Percentiles rank a stretch among this genome's conserved stretches.
Conservation (phyloP, 345 rosid genomes). For the Pseudoturritis turrita region DNA sequence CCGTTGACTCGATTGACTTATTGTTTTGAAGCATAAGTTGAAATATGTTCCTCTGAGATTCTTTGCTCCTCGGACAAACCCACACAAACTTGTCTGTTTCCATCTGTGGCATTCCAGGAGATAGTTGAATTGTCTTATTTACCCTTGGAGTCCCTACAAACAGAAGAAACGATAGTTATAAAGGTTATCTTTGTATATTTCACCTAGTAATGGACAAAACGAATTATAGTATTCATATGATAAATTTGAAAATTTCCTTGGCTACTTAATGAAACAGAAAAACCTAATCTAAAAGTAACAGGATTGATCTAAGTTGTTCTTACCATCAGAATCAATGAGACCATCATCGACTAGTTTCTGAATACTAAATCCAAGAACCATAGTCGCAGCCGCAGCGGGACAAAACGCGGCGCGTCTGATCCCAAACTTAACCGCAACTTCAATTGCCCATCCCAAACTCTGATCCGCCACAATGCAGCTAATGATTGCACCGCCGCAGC, state of each 20-base stretch:
- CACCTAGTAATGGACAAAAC: neutral
- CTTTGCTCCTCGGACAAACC: conserved; percentile 30
- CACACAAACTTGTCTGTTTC: conserved; percentile 35
- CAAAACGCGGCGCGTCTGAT: conserved; percentile 39
- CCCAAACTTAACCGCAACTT: conserved; percentile 39
- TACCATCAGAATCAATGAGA: conserved; percentile 41
- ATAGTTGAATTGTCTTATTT: conserved; percentile 12
- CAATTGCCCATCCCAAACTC: conserved; percentile 32
- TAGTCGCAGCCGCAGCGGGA: conserved; percentile 35
- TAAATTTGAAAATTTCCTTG: neutral
- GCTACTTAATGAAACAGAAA: neutral
- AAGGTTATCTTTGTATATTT: neutral
- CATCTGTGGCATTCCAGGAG: conserved; percentile 25
- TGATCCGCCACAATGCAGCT: conserved; percentile 45
- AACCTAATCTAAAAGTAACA: no score
- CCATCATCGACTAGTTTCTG: conserved; percentile 42
- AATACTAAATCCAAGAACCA: conserved; percentile 29
- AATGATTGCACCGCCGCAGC: conserved; percentile 24
- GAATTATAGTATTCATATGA: no score
- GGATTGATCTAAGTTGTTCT: neutral
- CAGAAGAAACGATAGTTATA: neutral
- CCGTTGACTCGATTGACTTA: conserved; percentile 6
- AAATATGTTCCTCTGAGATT: conserved; percentile 31
- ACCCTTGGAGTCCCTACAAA: conserved; percentile 7
- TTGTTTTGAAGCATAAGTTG: neutral